Evolutionary conservation across 2,329 filamentous ascomycete species (phyloP), one percentile per base, ranked within the genome.

Genomic region (Cytospora leucostoma): DNA sequence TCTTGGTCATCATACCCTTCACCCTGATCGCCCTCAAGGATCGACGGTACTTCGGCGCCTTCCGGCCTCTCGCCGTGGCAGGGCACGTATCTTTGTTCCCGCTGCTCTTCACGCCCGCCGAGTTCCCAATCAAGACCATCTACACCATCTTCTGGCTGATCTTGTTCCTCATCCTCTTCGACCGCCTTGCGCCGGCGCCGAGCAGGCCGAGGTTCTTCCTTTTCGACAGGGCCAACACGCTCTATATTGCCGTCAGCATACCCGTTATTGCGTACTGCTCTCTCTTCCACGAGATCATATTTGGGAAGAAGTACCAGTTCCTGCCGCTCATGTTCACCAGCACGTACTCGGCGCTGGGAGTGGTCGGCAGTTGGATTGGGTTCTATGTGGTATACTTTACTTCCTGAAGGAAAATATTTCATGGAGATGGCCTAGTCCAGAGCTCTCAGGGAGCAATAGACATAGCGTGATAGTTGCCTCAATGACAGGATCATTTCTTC

Each of bases 321-420:
- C 77, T 99, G 61, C 95, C 95, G 33, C 79, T 98, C 70, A 98
- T 99, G 94, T 95, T 98, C 73, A 97, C 89, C 69, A 98, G 94
- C 79, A 90, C 91, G 13, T 99, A 98, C 76, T 92, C 90, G 38
- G 95, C 95, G 5, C 81, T 98, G 63, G 95, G 95, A n/a, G 93
- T 98, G 0, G 87, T 97, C 19, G 93, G 92, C 3, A 98, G 95
- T 77, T 98, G 94, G 94, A 71, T 97, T 49, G 93, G 95, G 11
- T 97, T 97, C 74, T 86, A 93, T 79, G 91, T 96, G 37, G 93
- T 98, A 57, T 98, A 94, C 77, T 93, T 97, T 71, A 81, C 82
- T 7, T 83, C 82, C 38, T 85, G 44, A 53, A 12, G 17, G 75
- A 67, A 56, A 13, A 50, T 27, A 47, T 19, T 5, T 3, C 6